Evolutionary conservation across 805 yeast genomes (phyloP).

Genomic region (Metschnikowia kofuensis): DNA sequence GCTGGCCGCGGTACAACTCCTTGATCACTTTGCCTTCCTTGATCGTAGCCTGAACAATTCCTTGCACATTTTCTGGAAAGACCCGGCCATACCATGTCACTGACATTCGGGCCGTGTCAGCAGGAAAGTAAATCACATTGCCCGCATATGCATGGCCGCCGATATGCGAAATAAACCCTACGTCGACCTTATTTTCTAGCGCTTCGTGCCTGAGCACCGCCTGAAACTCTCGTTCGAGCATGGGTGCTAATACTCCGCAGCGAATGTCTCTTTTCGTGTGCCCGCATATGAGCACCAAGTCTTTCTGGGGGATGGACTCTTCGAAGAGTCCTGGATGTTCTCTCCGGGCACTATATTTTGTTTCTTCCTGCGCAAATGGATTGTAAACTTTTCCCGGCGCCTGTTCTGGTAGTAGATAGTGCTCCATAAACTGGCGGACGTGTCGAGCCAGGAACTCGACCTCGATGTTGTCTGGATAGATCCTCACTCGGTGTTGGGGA

Average conservation of each 20-base stretch:
- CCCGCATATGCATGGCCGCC: slow-evolving; percentile 92
- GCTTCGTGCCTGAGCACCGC: slow-evolving; percentile 35
- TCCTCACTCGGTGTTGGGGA: slow-evolving; percentile 28
- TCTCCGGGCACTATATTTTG: not conserved
- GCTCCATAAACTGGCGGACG: slow-evolving; percentile 37
- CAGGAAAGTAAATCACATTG: slow-evolving; percentile 57
- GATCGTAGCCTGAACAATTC: slow-evolving; percentile 57
- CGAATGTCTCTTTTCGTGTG: slow-evolving; percentile 61
- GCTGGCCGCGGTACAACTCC: slow-evolving; percentile 53
- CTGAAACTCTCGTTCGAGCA: slow-evolving; percentile 49
- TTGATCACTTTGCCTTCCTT: slow-evolving; percentile 47
- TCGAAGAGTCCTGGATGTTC: slow-evolving; percentile 2
- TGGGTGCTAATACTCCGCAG: slow-evolving; percentile 67
- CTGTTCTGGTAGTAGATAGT: slow-evolving; percentile 38
- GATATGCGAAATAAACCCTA: slow-evolving; percentile 68
- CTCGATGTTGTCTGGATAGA: slow-evolving; percentile 54
- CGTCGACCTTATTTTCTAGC: slow-evolving; percentile 24
- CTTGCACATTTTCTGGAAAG: slow-evolving; percentile 61
- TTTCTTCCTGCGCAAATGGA: slow-evolving; percentile 18
- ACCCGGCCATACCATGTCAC: slow-evolving; percentile 77
- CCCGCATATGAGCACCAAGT: slow-evolving; percentile 59
- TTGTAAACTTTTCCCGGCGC: slow-evolving; percentile 21
- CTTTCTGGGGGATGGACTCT: slow-evolving; percentile 13
- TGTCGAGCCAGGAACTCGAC: slow-evolving; percentile 34
- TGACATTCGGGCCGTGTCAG: slow-evolving; percentile 32